Evolutionary conservation across 805 yeast species (phyloP).

Genomic region (Yarrowia sp.): DNA sequence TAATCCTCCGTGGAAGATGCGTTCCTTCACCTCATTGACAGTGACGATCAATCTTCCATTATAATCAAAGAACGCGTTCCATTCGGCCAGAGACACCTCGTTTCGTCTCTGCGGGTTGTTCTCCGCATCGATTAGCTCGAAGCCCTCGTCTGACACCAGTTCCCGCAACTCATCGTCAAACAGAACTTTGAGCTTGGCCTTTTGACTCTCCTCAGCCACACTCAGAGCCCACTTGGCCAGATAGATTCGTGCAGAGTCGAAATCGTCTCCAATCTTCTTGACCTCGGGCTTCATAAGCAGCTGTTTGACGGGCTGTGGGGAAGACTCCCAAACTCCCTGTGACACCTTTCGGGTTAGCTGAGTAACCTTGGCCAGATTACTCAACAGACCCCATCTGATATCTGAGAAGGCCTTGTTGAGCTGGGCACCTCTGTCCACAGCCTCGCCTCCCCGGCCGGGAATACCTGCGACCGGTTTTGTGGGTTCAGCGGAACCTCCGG

Average conservation of each 20-base stretch:
- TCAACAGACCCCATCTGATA: conserved; percentile 85
- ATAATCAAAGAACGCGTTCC: conserved; percentile 81
- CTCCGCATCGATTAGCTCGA: conserved; percentile 46
- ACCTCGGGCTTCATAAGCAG: conserved; percentile 77
- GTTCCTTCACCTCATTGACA: conserved; percentile 69
- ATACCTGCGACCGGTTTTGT: conserved; percentile 21
- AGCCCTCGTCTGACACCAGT: conserved; percentile 38
- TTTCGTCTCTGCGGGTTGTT: conserved; percentile 67
- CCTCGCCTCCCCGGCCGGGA: neutral
- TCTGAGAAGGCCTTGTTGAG: conserved; percentile 54
- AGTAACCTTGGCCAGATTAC: conserved; percentile 77
- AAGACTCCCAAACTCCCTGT: conserved; percentile 54
- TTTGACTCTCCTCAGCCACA: conserved; percentile 86
- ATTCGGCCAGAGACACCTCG: conserved; percentile 67
- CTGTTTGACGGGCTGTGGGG: conserved; percentile 57
- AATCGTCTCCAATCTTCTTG: conserved; percentile 76
- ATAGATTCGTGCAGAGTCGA: conserved; percentile 87
- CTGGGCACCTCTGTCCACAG: conserved; percentile 41
- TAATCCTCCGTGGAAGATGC: conserved; percentile 89
- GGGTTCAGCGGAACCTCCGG: conserved; percentile 42
- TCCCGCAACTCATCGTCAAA: conserved; percentile 39
- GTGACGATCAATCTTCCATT: conserved; percentile 74
- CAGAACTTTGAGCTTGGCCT: conserved; percentile 43
- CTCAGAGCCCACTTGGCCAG: conserved; percentile 96
- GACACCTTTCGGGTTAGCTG: conserved; percentile 61